Conservation (phyloP, 2,329 filamentous ascomycete species). For the Alternaria sp. region DNA sequence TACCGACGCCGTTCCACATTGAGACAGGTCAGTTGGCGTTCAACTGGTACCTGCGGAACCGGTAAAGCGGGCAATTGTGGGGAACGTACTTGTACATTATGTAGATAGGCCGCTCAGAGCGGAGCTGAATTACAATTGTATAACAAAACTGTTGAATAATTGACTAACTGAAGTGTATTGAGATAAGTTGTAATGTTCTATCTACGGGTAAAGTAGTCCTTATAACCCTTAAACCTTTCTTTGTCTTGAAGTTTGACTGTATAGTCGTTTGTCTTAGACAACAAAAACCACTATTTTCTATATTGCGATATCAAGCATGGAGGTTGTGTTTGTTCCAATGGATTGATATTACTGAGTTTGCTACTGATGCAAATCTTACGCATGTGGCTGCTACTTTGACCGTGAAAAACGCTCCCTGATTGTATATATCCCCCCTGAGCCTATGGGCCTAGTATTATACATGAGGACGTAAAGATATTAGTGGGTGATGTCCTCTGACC, state of each 20-base stretch:
- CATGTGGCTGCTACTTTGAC: neutral
- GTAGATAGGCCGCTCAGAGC: slow-evolving; percentile 1
- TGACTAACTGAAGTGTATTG: too few species aligned
- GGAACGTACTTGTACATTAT: slow-evolving; percentile 15
- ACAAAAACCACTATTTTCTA: neutral
- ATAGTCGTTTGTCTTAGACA: too few species aligned
- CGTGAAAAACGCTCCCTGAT: neutral
- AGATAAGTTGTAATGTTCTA: too few species aligned
- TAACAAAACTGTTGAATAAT: neutral
- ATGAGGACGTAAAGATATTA: slow-evolving; percentile 16
- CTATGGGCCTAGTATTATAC: slow-evolving; percentile 5
- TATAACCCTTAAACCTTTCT: too few species aligned
- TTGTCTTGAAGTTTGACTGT: too few species aligned
- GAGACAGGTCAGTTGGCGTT: slow-evolving; percentile 81
- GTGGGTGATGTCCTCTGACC: slow-evolving; percentile 12
- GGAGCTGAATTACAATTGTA: slow-evolving; percentile 6
- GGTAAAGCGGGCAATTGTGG: slow-evolving; percentile 59
- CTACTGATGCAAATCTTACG: neutral
- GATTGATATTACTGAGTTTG: neutral
- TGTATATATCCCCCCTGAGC: neutral
- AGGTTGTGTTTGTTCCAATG: neutral
- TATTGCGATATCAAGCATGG: neutral
- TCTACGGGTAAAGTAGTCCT: too few species aligned
- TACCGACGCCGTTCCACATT: slow-evolving; percentile 78
- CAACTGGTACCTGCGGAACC: slow-evolving; percentile 90